Evolutionary conservation across 805 yeast genomes (phyloP).

Genomic region (Saccharomycopsis guyanensis): DNA sequence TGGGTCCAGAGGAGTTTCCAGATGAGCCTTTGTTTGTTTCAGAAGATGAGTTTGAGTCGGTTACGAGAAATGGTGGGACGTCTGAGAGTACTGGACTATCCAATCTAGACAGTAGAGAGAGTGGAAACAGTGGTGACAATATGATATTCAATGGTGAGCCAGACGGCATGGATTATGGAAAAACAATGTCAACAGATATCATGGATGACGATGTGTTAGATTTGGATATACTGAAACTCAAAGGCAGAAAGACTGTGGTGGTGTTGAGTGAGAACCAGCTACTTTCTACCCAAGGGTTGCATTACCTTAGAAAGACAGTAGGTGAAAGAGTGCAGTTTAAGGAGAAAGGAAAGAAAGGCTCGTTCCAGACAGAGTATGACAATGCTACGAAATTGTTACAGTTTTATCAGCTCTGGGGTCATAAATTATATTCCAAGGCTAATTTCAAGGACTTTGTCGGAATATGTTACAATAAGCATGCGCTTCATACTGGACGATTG

Average conservation of each 20-base stretch:
- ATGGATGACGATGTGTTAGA: slow-evolving; percentile 16
- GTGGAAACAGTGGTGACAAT: too few relatives aligned
- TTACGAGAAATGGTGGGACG: too few relatives aligned
- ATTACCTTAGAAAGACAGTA: slow-evolving; percentile 35
- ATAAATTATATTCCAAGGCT: slow-evolving; percentile 70
- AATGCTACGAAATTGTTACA: slow-evolving; percentile 44
- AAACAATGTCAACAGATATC: too few relatives aligned
- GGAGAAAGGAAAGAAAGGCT: slow-evolving; percentile 13
- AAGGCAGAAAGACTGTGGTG: slow-evolving; percentile 25
- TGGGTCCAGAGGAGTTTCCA: neutral
- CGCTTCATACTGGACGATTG: slow-evolving; percentile 22
- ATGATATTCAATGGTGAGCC: too few relatives aligned
- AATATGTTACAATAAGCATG: slow-evolving; percentile 40
- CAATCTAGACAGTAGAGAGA: too few relatives aligned
- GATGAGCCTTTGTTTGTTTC: neutral
- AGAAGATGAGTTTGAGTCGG: neutral
- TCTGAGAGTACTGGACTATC: too few relatives aligned
- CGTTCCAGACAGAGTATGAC: slow-evolving; percentile 37
- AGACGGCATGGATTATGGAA: too few relatives aligned
- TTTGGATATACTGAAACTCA: slow-evolving; percentile 13
- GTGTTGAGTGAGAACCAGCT: slow-evolving; percentile 47
- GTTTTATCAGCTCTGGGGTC: slow-evolving; percentile 70
- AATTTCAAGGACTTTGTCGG: slow-evolving; percentile 62
- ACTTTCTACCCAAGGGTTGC: slow-evolving; percentile 48
- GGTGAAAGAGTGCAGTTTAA: slow-evolving; percentile 22